These are phyloP conservation scores for Tilletia horrida DNA, from an alignment of 1,284 basidiomycete genomes.

Conservation along the genomic window DNA sequence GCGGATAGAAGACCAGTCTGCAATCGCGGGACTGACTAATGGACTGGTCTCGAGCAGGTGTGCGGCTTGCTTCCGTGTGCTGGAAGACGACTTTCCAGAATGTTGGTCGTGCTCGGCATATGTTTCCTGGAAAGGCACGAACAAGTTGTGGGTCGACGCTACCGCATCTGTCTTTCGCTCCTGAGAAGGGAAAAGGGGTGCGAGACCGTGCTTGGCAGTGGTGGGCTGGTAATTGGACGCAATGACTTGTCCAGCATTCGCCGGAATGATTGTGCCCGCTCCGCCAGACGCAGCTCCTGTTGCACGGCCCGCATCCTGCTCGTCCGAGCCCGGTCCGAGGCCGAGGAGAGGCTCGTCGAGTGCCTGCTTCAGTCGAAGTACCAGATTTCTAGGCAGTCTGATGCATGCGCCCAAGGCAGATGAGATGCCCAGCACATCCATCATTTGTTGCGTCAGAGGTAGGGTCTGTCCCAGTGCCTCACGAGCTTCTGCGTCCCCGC, in stretches of 20 bases:
- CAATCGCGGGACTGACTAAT: slow-evolving; percentile 44
- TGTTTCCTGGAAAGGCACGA: slow-evolving; percentile 23
- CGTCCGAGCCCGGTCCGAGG: background rate
- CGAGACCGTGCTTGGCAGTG: slow-evolving; percentile 23
- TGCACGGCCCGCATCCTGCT: background rate
- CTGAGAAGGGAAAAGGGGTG: slow-evolving; percentile 35
- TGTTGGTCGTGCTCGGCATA: no score
- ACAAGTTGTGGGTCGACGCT: slow-evolving; percentile 30
- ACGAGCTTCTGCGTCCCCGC: slow-evolving; percentile 10
- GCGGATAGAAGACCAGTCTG: slow-evolving; percentile 44
- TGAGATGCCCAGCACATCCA: background rate
- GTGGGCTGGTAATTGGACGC: no score
- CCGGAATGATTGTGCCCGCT: no score
- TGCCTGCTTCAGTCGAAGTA: slow-evolving; percentile 22
- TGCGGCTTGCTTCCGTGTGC: slow-evolving; percentile 19
- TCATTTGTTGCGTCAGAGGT: background rate
- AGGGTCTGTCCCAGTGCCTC: background rate
- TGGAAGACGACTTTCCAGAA: background rate
- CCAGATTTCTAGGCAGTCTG: background rate
- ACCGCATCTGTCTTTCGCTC: slow-evolving; percentile 40
- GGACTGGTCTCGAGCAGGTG: slow-evolving; percentile 34
- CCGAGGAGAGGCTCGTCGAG: slow-evolving; percentile 41
- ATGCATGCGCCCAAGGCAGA: background rate
- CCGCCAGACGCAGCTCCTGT: background rate
- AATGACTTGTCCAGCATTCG: no score